Evolutionary conservation across 768 basidiomycete species (phyloP), one percentile per base, ranked within the genome.

Genomic region (Tylopilus rubrobrunneus): DNA sequence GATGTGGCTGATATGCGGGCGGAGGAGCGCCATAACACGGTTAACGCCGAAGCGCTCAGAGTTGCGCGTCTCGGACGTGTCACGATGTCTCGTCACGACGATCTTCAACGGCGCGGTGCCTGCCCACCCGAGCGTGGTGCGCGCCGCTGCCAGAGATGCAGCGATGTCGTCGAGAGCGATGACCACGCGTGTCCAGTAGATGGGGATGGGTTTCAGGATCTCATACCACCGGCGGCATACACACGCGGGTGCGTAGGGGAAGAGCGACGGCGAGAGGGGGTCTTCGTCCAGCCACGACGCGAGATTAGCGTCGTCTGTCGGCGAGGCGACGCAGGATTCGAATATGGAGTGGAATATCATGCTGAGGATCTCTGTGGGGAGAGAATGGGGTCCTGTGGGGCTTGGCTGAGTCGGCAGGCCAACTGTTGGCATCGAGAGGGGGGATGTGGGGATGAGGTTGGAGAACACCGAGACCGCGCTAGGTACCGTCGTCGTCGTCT

Each of bases 261-360:
- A 58, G 39, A 58, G 48, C 5, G 31, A 58, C 34, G 57, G 44
- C 0, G 50, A 45, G 7, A 53, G 28, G 1, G 56, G 49, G 15
- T 58, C 50, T 7, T 52, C 46, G 31, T 57, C 43, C 7, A 28
- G 17, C 57, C 57, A 58, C 21, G 25, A 36, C 3, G 17, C 33
- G 3, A 21, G 28, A 2, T 28, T 15, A 8, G 41, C 34, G 15
- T 14, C 25, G n/a, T 36, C 41, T 14, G 23, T 11, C 3, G 11
- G 12, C 14, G 34, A n/a, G 31, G n/a, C 15, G 23, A 48, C 12
- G 10, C 46, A 57, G 0, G 49, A 52, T 17, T 52, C 56, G 4
- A 58, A 58, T 11, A 57, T 11, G 44, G 40, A 36, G 10, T 33
- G 50, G n/a, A 58, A 58, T 31, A 58, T 58, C 28, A 58, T 49